Evolutionary conservation across 345 rosid species (phyloP), one percentile per base, ranked within the genome.

Genomic region (Brassica juncea): DNA sequence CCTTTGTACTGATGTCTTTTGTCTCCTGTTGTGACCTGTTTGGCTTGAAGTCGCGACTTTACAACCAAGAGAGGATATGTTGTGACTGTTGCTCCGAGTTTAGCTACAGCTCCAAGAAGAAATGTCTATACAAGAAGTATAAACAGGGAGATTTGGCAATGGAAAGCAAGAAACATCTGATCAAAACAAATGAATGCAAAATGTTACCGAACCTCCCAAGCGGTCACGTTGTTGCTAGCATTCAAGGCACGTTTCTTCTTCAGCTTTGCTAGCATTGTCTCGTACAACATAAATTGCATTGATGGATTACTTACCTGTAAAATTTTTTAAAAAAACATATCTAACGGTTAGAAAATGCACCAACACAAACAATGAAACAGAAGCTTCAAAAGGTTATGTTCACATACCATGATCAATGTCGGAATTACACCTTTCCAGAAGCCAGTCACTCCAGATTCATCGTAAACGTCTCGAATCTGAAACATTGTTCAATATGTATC

Each of bases 341-440:
- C 23, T 4, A 19, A 64, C 2, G 1, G 11, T 34, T 8, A 27
- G 16, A 52, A 69, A 25, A 54, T 37, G 76, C 74, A 44, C 68
- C 63, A 25, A 60, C 52, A 57, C 31, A 81, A 83, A 60, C 31
- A 0, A 63, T n/a, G 1, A 19, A 66, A n/a, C 59, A 75, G 25
- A 81, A 61, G 80, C 79, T 77, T 81, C 42, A 61, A 25, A 58
- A 72, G 23, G 23, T 27, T 30, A 42, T 21, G 73, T 37, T 72
- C 39, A 81, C 89, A 0, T 88, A 95, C 99, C 99, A 95, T 95
- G 82, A 93, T 90, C 82, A 93, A 82, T 74, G 98, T 90, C 49
- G 97, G 99, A 49, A 93, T 81, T 75, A 91, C 93, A 86, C 98
- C 99, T 86, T 84, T 90, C 99, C 98, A 95, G 74, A 95, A 95